Conservation (phyloP, 331 rosid genomes). For the Pyrus hybrid region DNA sequence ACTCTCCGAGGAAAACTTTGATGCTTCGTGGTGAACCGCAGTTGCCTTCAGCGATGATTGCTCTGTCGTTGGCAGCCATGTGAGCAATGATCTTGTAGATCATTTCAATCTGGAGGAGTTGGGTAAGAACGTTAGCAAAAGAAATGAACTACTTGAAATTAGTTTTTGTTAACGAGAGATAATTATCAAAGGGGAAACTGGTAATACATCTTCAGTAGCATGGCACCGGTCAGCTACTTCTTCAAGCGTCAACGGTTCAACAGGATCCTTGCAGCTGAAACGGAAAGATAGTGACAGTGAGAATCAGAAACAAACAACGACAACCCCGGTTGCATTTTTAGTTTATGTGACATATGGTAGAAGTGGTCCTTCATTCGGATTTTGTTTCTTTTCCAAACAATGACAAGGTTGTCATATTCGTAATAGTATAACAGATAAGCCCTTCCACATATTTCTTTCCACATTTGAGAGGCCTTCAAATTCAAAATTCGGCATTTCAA, state of each 20-base stretch:
- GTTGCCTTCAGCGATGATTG: slow-evolving; percentile 74
- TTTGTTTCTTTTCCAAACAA: neutral
- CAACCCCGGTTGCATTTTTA: neutral
- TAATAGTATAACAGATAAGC: neutral
- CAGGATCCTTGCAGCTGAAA: slow-evolving; percentile 84
- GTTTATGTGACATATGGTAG: neutral
- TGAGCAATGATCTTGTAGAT: slow-evolving; percentile 78
- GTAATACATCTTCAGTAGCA: slow-evolving; percentile 59
- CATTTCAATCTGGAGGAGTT: slow-evolving; percentile 63
- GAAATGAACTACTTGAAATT: neutral
- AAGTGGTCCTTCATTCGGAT: neutral
- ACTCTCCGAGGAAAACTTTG: slow-evolving; percentile 73
- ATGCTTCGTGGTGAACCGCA: slow-evolving; percentile 91
- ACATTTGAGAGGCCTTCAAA: neutral
- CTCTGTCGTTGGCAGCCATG: slow-evolving; percentile 94
- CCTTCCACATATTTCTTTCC: neutral
- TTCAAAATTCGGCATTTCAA: neutral
- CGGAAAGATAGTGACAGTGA: neutral
- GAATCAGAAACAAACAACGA: neutral
- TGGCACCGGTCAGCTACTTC: slow-evolving; percentile 90
- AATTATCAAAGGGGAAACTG: neutral
- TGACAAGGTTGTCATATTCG: neutral
- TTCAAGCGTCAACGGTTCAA: slow-evolving; percentile 74
- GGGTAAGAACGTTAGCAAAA: slow-evolving; percentile 6
- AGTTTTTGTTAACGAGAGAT: neutral